phyloP scores from a whole-genome alignment of 139 green algal genomes.

The Closterium sp. region DNA sequence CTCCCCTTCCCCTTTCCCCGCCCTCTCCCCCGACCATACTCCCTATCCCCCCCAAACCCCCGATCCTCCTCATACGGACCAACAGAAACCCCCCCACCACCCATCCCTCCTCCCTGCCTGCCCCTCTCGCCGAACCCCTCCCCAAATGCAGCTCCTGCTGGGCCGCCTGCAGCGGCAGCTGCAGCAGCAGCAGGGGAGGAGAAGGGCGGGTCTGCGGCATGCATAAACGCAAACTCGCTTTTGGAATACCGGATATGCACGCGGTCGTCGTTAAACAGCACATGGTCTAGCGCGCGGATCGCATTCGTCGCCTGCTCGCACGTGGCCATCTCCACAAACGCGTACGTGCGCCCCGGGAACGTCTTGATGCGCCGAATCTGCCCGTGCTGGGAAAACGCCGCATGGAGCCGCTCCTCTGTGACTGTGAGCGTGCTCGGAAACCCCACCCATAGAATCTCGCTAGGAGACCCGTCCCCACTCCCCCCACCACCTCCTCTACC shows the following conservation, averaged over 20 bases:
- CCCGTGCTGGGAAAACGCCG: slow-evolving; percentile 11
- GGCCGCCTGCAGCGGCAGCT: too few species aligned
- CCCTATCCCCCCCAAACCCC: neutral
- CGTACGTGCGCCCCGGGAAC: slow-evolving; percentile 43
- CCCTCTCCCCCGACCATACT: neutral
- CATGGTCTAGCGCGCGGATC: slow-evolving; percentile 13
- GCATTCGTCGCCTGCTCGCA: slow-evolving; percentile 20
- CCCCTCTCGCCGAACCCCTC: neutral
- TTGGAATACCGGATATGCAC: slow-evolving; percentile 43
- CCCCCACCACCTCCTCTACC: neutral
- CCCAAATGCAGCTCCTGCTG: neutral
- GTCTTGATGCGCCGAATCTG: slow-evolving; percentile 30
- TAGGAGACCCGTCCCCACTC: neutral
- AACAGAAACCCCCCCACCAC: neutral
- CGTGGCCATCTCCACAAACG: slow-evolving; percentile 40
- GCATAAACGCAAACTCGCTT: neutral
- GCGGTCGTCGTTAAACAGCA: slow-evolving; percentile 43
- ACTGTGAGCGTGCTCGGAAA: slow-evolving; percentile 40
- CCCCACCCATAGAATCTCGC: slow-evolving; percentile 35
- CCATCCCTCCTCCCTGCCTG: neutral
- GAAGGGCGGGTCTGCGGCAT: neutral
- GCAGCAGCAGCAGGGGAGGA: neutral
- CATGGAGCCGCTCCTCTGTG: slow-evolving; percentile 12
- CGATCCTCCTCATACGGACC: neutral
- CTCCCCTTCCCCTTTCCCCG: neutral